Conservation (phyloP, 768 basidiomycete genomes). For the Pulveroboletus sp. region DNA sequence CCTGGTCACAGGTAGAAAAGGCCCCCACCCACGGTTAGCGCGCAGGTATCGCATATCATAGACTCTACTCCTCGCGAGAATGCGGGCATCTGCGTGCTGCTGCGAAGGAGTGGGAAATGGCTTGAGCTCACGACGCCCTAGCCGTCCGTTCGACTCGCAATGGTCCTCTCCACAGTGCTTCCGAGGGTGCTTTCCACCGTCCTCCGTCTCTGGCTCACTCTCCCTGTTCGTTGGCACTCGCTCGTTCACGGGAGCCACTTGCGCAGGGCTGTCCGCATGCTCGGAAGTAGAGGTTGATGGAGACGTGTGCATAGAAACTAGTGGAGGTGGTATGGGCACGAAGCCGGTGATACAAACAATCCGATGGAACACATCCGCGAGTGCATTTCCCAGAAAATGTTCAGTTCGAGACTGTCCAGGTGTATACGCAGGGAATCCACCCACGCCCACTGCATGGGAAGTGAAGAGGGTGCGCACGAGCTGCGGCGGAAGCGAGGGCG, state of each 20-base stretch:
- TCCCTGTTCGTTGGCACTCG: not conserved
- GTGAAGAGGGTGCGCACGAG: slow-evolving; percentile 27
- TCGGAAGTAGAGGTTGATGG: not conserved
- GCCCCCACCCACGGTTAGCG: slow-evolving; percentile 28
- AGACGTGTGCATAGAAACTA: not conserved
- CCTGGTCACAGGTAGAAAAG: slow-evolving; percentile 20
- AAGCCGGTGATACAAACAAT: slow-evolving; percentile 46
- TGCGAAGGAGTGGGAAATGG: slow-evolving; percentile 12
- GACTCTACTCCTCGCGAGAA: slow-evolving; percentile 26
- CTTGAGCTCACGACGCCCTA: not conserved
- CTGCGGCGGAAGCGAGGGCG: slow-evolving; percentile 33
- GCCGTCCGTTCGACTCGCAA: not conserved
- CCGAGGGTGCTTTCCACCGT: not conserved
- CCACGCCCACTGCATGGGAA: slow-evolving; percentile 19
- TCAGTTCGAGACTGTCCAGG: slow-evolving; percentile 17
- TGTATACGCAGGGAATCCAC: slow-evolving; percentile 10
- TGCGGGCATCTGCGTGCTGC: slow-evolving; percentile 25
- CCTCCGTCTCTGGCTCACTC: not conserved
- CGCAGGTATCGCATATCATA: slow-evolving; percentile 32
- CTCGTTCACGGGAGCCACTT: not conserved
- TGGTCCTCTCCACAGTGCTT: not conserved
- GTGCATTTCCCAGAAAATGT: slow-evolving; percentile 31
- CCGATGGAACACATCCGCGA: slow-evolving; percentile 38
- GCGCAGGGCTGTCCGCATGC: not conserved
- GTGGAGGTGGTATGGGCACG: slow-evolving; percentile 25